phyloP scores from a whole-genome alignment of 495 filamentous ascomycete genomes.

The Hypoxylon lienhwacheense region DNA sequence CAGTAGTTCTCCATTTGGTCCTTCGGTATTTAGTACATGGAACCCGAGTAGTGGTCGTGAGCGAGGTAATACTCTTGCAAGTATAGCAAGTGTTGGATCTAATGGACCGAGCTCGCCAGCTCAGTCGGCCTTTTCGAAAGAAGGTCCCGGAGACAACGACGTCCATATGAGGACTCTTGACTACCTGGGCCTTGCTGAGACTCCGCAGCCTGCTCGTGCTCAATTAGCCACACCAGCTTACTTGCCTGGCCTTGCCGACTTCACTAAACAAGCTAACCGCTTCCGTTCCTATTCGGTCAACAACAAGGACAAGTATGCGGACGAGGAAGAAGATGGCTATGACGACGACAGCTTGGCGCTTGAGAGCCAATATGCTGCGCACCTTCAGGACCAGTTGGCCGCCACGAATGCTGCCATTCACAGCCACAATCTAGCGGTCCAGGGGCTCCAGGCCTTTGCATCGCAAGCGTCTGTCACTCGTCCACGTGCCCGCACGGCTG shows the following conservation, averaged over 20 bases:
- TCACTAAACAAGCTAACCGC: constrained; percentile 78
- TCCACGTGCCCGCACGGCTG: constrained; percentile 80
- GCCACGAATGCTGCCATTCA: constrained; percentile 89
- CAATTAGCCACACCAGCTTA: constrained; percentile 73
- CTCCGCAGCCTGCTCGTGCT: constrained; percentile 77
- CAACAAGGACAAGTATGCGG: constrained; percentile 96
- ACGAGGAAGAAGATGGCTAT: constrained; percentile 86
- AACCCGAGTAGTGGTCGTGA: constrained; percentile 72
- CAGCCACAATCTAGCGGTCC: constrained; percentile 90
- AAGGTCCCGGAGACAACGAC: constrained; percentile 83
- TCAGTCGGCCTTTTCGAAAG: constrained; percentile 85
- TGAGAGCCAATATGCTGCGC: constrained; percentile 69
- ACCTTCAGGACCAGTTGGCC: constrained; percentile 60
- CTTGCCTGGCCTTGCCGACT: constrained; percentile 73
- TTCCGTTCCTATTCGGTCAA: constrained; percentile 98
- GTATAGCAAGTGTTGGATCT: constrained; percentile 71
- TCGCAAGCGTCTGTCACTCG: constrained; percentile 77
- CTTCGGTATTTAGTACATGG: constrained; percentile 83
- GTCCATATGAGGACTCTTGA: constrained; percentile 88
- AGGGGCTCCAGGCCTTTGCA: constrained; percentile 68
- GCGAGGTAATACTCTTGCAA: constrained; percentile 79
- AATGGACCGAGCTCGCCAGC: constrained; percentile 86
- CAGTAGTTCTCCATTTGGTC: constrained; percentile 72
- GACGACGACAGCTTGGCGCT: constrained; percentile 72
- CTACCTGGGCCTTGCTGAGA: constrained; percentile 93